Evolutionary conservation across 345 rosid species (phyloP).

Genomic region (Ailanthus altissimus): DNA sequence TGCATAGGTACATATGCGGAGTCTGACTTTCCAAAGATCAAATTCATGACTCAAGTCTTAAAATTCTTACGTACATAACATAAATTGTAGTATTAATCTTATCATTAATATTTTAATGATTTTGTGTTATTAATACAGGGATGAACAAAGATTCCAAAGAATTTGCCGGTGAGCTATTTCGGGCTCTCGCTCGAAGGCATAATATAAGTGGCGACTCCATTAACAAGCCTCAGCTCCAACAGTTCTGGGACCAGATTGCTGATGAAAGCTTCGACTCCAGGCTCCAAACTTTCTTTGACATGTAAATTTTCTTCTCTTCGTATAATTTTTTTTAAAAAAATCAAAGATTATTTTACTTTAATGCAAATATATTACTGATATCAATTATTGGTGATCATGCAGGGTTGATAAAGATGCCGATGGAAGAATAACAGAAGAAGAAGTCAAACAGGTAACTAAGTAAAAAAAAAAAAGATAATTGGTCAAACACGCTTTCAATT

Average conservation of each 20-base stretch:
- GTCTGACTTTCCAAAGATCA: neutral
- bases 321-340: neutral
- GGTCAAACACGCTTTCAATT: neutral
- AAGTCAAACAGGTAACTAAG: slow-evolving; percentile 65
- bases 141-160: slow-evolving; percentile 89
- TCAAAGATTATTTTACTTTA: neutral
- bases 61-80: neutral
- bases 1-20: slow-evolving; percentile 61
- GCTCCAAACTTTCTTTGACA: slow-evolving; percentile 89
- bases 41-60: too few species aligned
- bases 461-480: neutral
- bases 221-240: slow-evolving; percentile 60
- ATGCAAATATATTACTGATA: neutral
- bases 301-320: slow-evolving; percentile 38
- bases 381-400: slow-evolving; percentile 23
- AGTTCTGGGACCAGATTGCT: slow-evolving; percentile 78
- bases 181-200: slow-evolving; percentile 69
- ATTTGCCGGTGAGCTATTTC: slow-evolving; percentile 73
- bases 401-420: slow-evolving; percentile 85
- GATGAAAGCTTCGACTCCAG: slow-evolving; percentile 90
- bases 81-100: neutral
- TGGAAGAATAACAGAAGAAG: slow-evolving; percentile 84
- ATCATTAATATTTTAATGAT: neutral
- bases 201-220: slow-evolving; percentile 63
- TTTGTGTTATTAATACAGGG: slow-evolving; percentile 43